Conservation (phyloP, 257 asterid species). For the Primulina huaijiensis region DNA sequence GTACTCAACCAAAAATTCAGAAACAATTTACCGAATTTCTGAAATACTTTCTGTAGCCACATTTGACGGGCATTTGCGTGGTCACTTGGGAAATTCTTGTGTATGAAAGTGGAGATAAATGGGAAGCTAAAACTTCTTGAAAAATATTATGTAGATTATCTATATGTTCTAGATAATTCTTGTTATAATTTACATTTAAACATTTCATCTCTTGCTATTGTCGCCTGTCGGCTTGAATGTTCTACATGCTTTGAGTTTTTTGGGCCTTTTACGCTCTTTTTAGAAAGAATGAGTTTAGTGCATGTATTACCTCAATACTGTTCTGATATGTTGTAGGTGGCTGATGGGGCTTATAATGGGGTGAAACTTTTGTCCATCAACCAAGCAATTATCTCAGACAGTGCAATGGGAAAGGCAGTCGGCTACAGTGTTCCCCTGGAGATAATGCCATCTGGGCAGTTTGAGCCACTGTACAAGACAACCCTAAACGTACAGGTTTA, state of each 20-base stretch:
- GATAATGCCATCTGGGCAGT: slow-evolving; percentile 91
- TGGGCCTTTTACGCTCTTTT: neutral
- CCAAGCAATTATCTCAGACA: slow-evolving; percentile 79
- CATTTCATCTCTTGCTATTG: too few relatives aligned
- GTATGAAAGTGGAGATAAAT: neutral
- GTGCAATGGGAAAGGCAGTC: slow-evolving; percentile 43
- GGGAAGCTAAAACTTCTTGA: slow-evolving; percentile 4
- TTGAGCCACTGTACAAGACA: slow-evolving; percentile 95
- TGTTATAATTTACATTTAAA: neutral
- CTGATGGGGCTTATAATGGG: slow-evolving; percentile 84
- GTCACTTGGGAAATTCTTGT: neutral
- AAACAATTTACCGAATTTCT: neutral
- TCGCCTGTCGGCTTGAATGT: slow-evolving; percentile 16
- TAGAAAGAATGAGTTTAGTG: neutral
- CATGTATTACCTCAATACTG: slow-evolving; percentile 3
- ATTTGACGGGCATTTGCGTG: slow-evolving; percentile 2
- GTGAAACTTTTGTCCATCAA: slow-evolving; percentile 69
- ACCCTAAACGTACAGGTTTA: slow-evolving; percentile 73
- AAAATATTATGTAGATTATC: neutral
- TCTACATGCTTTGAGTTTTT: slow-evolving; percentile 2
- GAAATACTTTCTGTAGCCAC: neutral
- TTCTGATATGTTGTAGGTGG: slow-evolving; percentile 46
- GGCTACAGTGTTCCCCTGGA: slow-evolving; percentile 83
- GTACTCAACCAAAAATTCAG: too few relatives aligned
- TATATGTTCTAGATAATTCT: neutral